Base-by-base conservation (phyloP, 352 stramenopile species). In the Phytophthora pisi region DNA sequence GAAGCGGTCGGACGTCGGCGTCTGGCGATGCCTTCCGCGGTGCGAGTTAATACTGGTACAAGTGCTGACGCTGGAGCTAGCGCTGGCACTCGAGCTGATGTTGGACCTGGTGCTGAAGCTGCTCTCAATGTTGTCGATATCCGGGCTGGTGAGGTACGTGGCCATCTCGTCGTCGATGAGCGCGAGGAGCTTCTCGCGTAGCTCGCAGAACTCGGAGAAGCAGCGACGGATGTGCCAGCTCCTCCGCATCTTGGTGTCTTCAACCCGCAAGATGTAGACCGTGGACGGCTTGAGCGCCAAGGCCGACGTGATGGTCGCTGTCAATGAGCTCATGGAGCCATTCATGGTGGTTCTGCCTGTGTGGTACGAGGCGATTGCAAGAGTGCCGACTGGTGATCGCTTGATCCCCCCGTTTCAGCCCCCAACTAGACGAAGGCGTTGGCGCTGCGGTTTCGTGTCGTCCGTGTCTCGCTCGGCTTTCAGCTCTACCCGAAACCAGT, bases 161-260 rank as follows among this genome's bases (percentile, higher is more conserved):
- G 68, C 65, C 60, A 70, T 78, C 16, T 74, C 55, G 43, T 81
- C 74, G 24, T 90, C 81, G 51, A 92, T 82, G 18, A 90, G 70
- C 3, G 74, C 68, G 36, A 91, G 57, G 57, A 93, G 77, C 46
- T 88, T 84, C 30, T 91, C 85, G 40, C 82, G 81, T 51, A 93
- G 60, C 61, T 91, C 85, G 36, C 80, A 86, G 53, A 93, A 93
- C 45, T 93, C 85, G 24, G 81, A 82, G 55, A 93, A 93, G 61
- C 83, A 91, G 13, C 85, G 81, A 38, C 79, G 81, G 26, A 91
- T 59, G 61, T 90, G 82, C 85, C 85, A 93, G 52, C 71, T 77
- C 45, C 76, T 52, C 30, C 60, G 57, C 8, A 60, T 83, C 49
- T 75, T 63, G 18, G 58, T 61, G 67, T 89, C 84, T 51, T 89